phyloP scores from a whole-genome alignment of 257 asterid genomes.

The Solanum phureja region DNA sequence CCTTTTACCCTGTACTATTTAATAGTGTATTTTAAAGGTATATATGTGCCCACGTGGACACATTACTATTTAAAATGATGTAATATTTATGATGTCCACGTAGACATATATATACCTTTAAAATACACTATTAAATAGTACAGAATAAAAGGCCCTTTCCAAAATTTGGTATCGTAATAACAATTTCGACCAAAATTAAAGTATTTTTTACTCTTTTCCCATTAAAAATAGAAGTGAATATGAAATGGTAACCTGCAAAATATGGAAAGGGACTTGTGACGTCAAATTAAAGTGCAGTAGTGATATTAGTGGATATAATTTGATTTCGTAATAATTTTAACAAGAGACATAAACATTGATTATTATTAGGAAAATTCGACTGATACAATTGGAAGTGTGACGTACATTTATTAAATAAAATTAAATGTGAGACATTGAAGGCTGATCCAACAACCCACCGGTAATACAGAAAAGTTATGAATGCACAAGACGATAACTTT shows the following conservation, averaged over 20 bases:
- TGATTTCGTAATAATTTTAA: constrained; percentile 8
- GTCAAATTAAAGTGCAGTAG: neutral
- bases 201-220: no score
- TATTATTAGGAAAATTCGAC: neutral
- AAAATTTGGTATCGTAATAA: no score
- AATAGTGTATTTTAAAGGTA: no score
- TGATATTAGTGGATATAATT: neutral
- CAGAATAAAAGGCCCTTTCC: no score
- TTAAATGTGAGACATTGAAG: constrained; percentile 28
- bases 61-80: no score
- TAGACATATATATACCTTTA: no score
- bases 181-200: no score
- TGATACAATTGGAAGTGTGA: neutral
- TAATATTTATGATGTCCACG: no score
- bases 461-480: constrained; percentile 12
- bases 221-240: neutral
- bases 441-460: constrained; percentile 43
- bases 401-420: neutral
- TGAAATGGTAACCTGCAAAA: neutral
- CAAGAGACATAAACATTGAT: constrained; percentile 14
- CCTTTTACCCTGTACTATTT: no score
- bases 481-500: neutral
- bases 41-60: no score
- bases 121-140: no score
- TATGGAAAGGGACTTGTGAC: neutral